Conservation (phyloP, 345 rosid species). For the Populus alba region DNA sequence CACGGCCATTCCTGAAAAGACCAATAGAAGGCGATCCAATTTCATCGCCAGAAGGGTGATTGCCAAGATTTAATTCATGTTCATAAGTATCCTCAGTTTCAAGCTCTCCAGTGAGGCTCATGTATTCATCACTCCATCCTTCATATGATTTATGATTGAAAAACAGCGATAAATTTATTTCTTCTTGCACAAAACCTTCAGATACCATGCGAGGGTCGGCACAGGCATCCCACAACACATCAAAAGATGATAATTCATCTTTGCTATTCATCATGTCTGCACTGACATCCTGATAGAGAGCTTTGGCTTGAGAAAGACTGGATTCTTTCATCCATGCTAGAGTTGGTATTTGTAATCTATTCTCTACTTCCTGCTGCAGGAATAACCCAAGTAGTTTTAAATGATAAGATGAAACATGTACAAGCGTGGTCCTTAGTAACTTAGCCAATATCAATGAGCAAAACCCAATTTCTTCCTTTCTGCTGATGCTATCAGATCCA, state of each 20-base stretch:
- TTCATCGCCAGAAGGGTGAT: constrained; percentile 32
- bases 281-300: constrained; percentile 35
- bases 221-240: constrained; percentile 60
- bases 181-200: constrained; percentile 59
- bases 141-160: constrained; percentile 34
- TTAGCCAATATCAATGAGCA: constrained; percentile 41
- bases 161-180: constrained; percentile 46
- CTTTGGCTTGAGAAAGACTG: constrained; percentile 37
- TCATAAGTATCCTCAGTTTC: constrained; percentile 30
- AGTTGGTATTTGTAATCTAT: constrained; percentile 47
- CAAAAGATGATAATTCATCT: constrained; percentile 35
- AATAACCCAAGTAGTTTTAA: constrained; percentile 48
- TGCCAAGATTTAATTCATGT: constrained; percentile 34
- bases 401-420: constrained; percentile 68
- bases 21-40: constrained; percentile 37
- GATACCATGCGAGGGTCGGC: constrained; percentile 57
- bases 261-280: constrained; percentile 32
- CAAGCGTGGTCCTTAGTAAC: constrained; percentile 40
- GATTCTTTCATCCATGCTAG: constrained; percentile 61
- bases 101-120: constrained; percentile 35
- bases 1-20: constrained; percentile 34
- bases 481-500: constrained; percentile 35
- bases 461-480: constrained; percentile 39
- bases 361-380: constrained; percentile 53
- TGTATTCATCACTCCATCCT: constrained; percentile 57